Percentiles rank a stretch among this genome's conserved stretches.
phyloP scores from a whole-genome alignment of 2,329 filamentous ascomycete genomes.

The Thermothelomyces thermophilus region DNA sequence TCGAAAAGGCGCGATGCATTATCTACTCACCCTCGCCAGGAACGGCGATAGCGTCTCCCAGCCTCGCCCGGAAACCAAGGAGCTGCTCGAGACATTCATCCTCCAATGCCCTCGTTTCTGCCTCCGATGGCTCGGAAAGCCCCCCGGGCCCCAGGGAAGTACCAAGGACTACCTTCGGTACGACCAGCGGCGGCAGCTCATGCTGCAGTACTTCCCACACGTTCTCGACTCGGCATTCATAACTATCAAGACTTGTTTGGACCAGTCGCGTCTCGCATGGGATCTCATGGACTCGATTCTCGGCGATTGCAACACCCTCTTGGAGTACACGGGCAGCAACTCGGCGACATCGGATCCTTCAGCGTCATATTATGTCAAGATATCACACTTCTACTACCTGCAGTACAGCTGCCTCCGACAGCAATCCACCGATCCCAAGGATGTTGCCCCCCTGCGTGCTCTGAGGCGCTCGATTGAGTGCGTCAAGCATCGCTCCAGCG shows the following conservation, averaged over 20 bases:
- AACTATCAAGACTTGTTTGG: constrained; percentile 47
- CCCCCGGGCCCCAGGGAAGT: constrained; percentile 43
- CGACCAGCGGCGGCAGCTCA: constrained; percentile 50
- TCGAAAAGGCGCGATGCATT: constrained; percentile 47
- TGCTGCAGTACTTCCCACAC: constrained; percentile 47
- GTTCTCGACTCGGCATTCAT: constrained; percentile 56
- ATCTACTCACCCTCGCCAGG: constrained; percentile 33
- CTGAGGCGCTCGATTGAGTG: constrained; percentile 59
- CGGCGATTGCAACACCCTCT: constrained; percentile 47
- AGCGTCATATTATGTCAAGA: constrained; percentile 53
- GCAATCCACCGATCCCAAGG: constrained; percentile 35
- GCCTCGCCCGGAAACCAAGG: constrained; percentile 21
- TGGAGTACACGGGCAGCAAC: constrained; percentile 46
- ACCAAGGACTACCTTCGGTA: constrained; percentile 55
- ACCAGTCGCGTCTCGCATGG: constrained; percentile 44
- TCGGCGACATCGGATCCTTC: constrained; percentile 27
- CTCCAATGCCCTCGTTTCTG: constrained; percentile 54
- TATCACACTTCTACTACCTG: constrained; percentile 67
- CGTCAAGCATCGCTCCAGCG: constrained; percentile 46
- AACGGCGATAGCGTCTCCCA: constrained; percentile 11
- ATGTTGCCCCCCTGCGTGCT: constrained; percentile 44
- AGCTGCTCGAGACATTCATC: constrained; percentile 49
- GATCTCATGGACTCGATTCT: constrained; percentile 50
- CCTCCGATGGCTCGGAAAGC: constrained; percentile 55
- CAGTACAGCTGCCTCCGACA: constrained; percentile 49